Evolutionary conservation across 306 rosid genomes (phyloP), one percentile per base, ranked within the genome.

Genomic region (Prinsepia uniflora): DNA sequence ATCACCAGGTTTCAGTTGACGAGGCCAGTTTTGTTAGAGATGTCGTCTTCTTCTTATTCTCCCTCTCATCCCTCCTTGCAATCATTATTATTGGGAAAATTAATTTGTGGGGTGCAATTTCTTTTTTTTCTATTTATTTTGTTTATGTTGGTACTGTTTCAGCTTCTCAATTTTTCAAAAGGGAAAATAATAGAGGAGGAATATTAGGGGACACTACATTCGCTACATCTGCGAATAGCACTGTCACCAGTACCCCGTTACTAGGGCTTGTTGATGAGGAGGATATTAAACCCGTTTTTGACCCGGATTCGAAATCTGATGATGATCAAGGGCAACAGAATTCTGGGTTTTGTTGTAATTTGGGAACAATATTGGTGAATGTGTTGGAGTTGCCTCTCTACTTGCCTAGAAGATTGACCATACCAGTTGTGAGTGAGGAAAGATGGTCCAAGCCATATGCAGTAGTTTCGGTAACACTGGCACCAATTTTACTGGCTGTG

Each of bases 341-440:
- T 30, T 14, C 3, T 19, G 59, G 40, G 39, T 34, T 36, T 8
- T 10, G 11, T 24, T 39, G 36, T 30, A 30, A n/a, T 11, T 73
- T 50, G 43, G 46, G 12, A 63, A 70, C 56, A 63, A 70, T 50
- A 57, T 73, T 43, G 57, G 22, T 87, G 0, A 64, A 52, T 9
- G 7, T 86, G 0, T 61, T 92, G 8, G 96, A 84, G 48, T 55
- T 92, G 13, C 97, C 96, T n/a, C 91, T 92, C 61, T 40, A 48
- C 71, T 75, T 92, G 77, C 97, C 96, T 34, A 89, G 97, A 73
- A 87, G 86, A 76, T 57, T 89, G 22, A 92, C 97, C 0, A 92
- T 92, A 65, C 97, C 97, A 0, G 74, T 79, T 18, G 90, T 89
- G 54, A 78, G 76, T 48, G 90, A 92, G 43, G 97, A 92, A 4